A percentile compares a stretch with the other conserved stretches of the same genome.
These are phyloP conservation scores for Suillus ampliporus DNA, from an alignment of 768 basidiomycete genomes.

Conservation along the genomic window DNA sequence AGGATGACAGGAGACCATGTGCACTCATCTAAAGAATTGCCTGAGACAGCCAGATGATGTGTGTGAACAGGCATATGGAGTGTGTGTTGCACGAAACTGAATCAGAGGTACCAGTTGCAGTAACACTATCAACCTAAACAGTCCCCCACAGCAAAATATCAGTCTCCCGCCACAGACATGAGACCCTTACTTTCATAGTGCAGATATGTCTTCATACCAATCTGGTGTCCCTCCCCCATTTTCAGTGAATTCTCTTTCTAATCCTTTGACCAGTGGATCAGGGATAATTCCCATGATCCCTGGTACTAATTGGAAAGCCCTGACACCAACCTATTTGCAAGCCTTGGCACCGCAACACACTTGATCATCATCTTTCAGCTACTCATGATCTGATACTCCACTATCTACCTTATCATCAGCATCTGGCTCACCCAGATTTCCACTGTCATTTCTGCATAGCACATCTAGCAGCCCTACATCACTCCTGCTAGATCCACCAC, in stretches of 20 bases:
- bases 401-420: not conserved
- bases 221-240: no score
- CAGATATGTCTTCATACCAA: no score
- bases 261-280: no score
- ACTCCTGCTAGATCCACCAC: no score
- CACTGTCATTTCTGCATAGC: not conserved
- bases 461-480: not conserved
- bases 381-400: not conserved
- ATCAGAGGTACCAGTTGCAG: not conserved
- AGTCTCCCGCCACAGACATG: not conserved
- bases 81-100: not conserved
- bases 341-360: not conserved
- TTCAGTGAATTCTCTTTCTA: no score
- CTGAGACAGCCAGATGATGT: constrained; percentile 2
- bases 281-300: no score
- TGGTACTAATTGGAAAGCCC: no score
- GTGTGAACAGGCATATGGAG: not conserved
- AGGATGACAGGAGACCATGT: not conserved
- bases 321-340: no score
- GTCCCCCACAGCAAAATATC: not conserved
- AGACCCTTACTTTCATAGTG: no score
- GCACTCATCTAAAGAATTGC: constrained; percentile 9
- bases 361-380: not conserved
- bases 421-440: not conserved
- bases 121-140: no score